A percentile compares a stretch with the other conserved stretches of the same genome.
These are phyloP conservation scores for Lachancea sp. DNA, from an alignment of 805 yeast species.

Conservation along the genomic window DNA sequence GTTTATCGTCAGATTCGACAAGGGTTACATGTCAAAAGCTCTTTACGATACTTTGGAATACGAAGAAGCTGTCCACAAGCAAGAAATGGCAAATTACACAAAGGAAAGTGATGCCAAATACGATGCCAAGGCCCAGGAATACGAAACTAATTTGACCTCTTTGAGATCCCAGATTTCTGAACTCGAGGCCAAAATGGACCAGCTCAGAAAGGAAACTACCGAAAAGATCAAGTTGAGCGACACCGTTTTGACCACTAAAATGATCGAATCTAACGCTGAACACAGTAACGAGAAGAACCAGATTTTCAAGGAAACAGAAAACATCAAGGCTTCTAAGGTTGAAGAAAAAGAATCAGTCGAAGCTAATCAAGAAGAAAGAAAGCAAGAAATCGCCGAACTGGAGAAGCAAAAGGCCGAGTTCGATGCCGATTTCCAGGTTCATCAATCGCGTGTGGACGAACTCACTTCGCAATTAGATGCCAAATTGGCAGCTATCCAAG, in stretches of 20 bases:
- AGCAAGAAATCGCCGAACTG: slow-evolving; percentile 24
- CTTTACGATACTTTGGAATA: slow-evolving; percentile 25
- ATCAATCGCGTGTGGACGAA: slow-evolving; percentile 18
- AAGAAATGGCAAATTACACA: slow-evolving; percentile 16
- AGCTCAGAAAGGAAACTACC: slow-evolving; percentile 18
- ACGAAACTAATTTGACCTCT: slow-evolving; percentile 15
- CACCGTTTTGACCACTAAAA: slow-evolving; percentile 16
- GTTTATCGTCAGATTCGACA: slow-evolving; percentile 20
- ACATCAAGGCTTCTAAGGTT: slow-evolving; percentile 22
- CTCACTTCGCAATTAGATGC: slow-evolving; percentile 25
- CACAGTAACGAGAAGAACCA: slow-evolving; percentile 20
- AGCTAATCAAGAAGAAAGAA: slow-evolving; percentile 20
- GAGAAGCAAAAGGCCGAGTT: slow-evolving; percentile 16
- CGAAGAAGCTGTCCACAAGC: slow-evolving; percentile 18
- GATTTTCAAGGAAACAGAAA: slow-evolving; percentile 24
- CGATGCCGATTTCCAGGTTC: slow-evolving; percentile 17
- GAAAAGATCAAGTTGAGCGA: slow-evolving; percentile 24
- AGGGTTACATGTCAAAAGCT: slow-evolving; percentile 26
- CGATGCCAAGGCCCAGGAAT: slow-evolving; percentile 18
- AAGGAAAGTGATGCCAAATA: slow-evolving; percentile 14
- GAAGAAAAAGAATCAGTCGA: slow-evolving; percentile 20
- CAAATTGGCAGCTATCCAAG: slow-evolving; percentile 22
- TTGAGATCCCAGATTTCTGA: slow-evolving; percentile 20
- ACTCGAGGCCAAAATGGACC: slow-evolving; percentile 19
- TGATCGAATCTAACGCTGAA: slow-evolving; percentile 20